Evolutionary conservation across 2,329 filamentous ascomycete genomes (phyloP).

Genomic region (Beauveria sp.): DNA sequence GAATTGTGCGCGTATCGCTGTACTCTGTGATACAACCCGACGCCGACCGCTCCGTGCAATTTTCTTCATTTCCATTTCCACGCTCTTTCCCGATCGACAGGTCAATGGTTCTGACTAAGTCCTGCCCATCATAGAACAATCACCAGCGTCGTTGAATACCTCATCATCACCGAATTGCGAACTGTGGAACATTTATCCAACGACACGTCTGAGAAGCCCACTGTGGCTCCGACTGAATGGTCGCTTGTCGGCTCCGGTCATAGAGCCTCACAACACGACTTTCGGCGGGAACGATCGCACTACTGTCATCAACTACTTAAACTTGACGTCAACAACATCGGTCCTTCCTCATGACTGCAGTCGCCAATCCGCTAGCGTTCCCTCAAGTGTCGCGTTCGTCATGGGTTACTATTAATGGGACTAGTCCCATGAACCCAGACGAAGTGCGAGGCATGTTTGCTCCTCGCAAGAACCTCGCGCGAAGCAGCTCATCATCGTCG

Average conservation of each 20-base stretch:
- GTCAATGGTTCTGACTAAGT: slow-evolving; percentile 1
- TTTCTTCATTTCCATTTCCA: not conserved
- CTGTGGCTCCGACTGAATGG: slow-evolving; percentile 9
- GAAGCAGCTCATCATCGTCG: slow-evolving; percentile 87
- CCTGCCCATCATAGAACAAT: slow-evolving; percentile 1
- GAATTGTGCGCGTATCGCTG: not conserved
- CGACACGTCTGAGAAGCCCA: not conserved
- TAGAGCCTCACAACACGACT: not conserved
- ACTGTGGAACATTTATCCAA: not conserved
- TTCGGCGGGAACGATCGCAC: slow-evolving; percentile 8
- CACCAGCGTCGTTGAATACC: not conserved
- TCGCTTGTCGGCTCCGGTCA: slow-evolving; percentile 4
- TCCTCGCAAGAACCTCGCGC: slow-evolving; percentile 78
- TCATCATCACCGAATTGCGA: not conserved
- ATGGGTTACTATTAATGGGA: slow-evolving; percentile 55
- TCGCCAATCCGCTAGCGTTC: slow-evolving; percentile 58
- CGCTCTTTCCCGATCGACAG: not conserved
- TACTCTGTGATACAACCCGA: not conserved
- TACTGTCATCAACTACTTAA: slow-evolving; percentile 16
- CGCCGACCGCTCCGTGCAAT: not conserved
- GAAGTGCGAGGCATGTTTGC: slow-evolving; percentile 83
- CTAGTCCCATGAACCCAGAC: slow-evolving; percentile 69
- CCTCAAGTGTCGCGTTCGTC: slow-evolving; percentile 55
- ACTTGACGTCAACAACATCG: slow-evolving; percentile 15
- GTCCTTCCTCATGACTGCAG: slow-evolving; percentile 55